Evolutionary conservation across 148 eudicot species (phyloP).

Genomic region (Spergularia bocconei): DNA sequence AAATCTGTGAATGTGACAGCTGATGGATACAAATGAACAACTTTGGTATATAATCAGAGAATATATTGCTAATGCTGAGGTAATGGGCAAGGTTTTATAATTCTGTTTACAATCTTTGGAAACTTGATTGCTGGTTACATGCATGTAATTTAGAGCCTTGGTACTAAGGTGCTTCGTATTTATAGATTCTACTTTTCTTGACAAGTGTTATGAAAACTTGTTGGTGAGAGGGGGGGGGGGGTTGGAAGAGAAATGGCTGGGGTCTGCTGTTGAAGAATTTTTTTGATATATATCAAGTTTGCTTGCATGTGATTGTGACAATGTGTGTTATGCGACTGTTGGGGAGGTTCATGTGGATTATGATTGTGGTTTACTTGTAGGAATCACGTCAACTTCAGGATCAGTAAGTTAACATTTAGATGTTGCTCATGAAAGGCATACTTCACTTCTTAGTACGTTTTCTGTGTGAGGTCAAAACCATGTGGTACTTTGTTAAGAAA

Average conservation of each 20-base stretch:
- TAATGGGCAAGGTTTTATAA: constrained; percentile 24
- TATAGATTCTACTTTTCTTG: background rate
- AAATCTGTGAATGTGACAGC: constrained; percentile 48
- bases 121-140: no score
- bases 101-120: background rate
- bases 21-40: constrained; percentile 98
- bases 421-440: background rate
- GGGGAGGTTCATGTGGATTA: background rate
- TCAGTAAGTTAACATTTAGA: background rate
- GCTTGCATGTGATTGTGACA: background rate
- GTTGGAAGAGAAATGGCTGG: background rate
- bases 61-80: constrained; percentile 92
- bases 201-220: no score
- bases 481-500: background rate
- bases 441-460: background rate
- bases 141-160: background rate
- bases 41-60: constrained; percentile 98
- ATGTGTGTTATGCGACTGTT: background rate
- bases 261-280: background rate
- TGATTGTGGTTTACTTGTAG: background rate
- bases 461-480: background rate
- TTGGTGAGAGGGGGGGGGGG: no score
- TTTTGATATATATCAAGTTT: background rate
- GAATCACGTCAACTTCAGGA: background rate
- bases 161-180: background rate